These are phyloP conservation scores for Aegilops bicornis DNA, from an alignment of 176 grass and related monocot species.

Conservation along the genomic window DNA sequence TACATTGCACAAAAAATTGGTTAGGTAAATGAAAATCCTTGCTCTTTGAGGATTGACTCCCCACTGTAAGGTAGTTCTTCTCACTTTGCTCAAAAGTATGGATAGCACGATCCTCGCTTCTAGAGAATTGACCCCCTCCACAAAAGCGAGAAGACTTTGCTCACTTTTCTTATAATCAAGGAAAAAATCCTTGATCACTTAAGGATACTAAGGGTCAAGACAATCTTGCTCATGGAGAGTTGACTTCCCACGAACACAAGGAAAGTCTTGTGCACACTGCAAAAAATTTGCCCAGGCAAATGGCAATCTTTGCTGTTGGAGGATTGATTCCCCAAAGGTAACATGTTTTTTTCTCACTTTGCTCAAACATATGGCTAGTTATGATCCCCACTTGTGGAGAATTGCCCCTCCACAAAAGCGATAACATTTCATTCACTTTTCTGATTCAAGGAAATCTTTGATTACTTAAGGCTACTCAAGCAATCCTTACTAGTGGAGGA, in stretches of 20 bases:
- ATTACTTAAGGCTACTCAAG: background rate
- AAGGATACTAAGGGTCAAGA: background rate
- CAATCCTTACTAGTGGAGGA: background rate
- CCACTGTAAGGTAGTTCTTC: background rate
- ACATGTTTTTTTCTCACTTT: background rate
- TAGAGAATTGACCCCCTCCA: background rate
- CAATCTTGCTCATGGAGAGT: too few relatives aligned
- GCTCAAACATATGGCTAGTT: background rate
- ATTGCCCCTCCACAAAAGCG: background rate
- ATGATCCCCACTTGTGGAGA: background rate
- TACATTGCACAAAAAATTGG: too few relatives aligned
- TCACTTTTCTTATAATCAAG: background rate
- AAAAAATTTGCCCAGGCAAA: too few relatives aligned
- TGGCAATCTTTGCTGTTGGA: too few relatives aligned
- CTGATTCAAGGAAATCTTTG: background rate
- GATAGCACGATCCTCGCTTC: background rate
- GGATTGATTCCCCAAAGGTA: background rate
- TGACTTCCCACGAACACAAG: too few relatives aligned
- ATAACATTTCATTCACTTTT: background rate
- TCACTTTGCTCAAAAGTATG: background rate
- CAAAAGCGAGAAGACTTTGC: background rate
- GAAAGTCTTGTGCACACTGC: too few relatives aligned
- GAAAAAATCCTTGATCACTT: background rate
- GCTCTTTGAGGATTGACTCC: too few relatives aligned
- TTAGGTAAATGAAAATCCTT: too few relatives aligned